Conservation (phyloP, 2,329 filamentous ascomycete species). For the Thielaviopsis populi region DNA sequence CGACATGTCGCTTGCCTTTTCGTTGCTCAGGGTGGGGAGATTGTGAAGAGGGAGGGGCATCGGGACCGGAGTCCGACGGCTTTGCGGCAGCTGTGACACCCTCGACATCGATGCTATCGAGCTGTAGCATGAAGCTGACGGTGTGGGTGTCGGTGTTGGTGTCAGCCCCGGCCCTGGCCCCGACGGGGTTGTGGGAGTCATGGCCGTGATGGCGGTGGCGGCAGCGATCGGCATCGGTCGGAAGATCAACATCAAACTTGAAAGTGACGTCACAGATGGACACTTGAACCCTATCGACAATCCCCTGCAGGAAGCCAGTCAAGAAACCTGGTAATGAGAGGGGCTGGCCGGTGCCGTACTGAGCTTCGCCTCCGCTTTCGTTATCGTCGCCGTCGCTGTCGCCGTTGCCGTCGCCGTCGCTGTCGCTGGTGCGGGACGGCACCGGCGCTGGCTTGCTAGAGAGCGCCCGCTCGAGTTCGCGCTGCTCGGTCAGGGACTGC, state of each 20-base stretch:
- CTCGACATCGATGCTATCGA: slow-evolving; percentile 52
- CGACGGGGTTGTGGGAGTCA: neutral
- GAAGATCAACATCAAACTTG: slow-evolving; percentile 44
- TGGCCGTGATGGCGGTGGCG: neutral
- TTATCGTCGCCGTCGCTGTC: slow-evolving; percentile 44
- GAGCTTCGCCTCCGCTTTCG: slow-evolving; percentile 37
- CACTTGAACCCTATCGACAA: slow-evolving; percentile 56
- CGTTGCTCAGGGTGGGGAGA: neutral
- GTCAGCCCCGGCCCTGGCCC: neutral
- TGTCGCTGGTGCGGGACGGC: slow-evolving; percentile 37
- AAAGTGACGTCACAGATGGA: slow-evolving; percentile 50
- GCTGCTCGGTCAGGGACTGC: slow-evolving; percentile 49
- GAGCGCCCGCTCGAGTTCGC: slow-evolving; percentile 53
- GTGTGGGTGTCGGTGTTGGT: slow-evolving; percentile 19
- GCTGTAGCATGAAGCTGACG: slow-evolving; percentile 48
- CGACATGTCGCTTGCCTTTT: slow-evolving; percentile 50
- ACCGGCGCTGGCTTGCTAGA: slow-evolving; percentile 31
- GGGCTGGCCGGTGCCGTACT: slow-evolving; percentile 53
- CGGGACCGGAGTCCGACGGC: neutral
- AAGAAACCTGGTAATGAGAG: slow-evolving; percentile 57
- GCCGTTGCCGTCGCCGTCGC: slow-evolving; percentile 44
- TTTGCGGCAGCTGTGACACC: slow-evolving; percentile 35
- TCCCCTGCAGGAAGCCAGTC: slow-evolving; percentile 56
- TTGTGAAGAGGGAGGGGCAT: neutral
- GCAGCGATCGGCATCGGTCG: slow-evolving; percentile 19